Base-by-base conservation (phyloP, 2,329 filamentous ascomycete species). In the Apiospora aurea region DNA sequence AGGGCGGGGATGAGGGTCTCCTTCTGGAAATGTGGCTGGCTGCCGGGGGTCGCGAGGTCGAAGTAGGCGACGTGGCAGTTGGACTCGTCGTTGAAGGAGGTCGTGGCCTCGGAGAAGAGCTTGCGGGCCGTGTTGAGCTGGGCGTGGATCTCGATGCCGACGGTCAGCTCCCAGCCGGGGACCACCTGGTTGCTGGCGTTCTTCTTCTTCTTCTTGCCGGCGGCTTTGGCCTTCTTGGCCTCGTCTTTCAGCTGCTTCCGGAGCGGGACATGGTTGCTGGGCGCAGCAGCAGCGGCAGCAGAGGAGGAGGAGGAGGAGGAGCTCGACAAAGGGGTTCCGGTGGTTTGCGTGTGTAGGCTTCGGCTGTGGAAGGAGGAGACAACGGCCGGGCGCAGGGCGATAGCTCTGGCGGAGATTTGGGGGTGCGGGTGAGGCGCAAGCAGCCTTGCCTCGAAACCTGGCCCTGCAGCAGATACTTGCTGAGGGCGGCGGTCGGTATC, bases 131-230 rank as follows among this genome's bases (percentile, higher is more conserved):
- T 96, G 82, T 98, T 97, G 78, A 99, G 87, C 83, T 98, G 96
- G 26, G 96, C 96, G 80, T 99, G 96, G 75, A 99, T 96, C 84
- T 99, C 96, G 76, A 99, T 95, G 73, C 96, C 96, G 41, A 98
- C 94, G 0, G 96, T 98, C 78, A 98, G 86, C 81, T 98, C 94
- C 96, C 96, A 99, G 46, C 91, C 91, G 7, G 87, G 83, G 0
- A 89, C 88, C 24, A 84, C 87, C 79, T 90, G 88, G 67, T 81
- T 83, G 73, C 80, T 81, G 41, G 76, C 79, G 74, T 87, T 87
- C 69, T 83, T 82, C 74, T 85, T 84, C 74, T 85, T 86, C 75
- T 82, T 83, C 72, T 84, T 82, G 14, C 82, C 84, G 0, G 80
- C 76, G 0, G 80, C 78, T 73, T 87, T 88, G 79, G 79, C 82